Percentiles rank a stretch among this genome's conserved stretches.
Evolutionary conservation across 164 flowering plant species (phyloP).

Genomic region (Paratinospora sagittata): DNA sequence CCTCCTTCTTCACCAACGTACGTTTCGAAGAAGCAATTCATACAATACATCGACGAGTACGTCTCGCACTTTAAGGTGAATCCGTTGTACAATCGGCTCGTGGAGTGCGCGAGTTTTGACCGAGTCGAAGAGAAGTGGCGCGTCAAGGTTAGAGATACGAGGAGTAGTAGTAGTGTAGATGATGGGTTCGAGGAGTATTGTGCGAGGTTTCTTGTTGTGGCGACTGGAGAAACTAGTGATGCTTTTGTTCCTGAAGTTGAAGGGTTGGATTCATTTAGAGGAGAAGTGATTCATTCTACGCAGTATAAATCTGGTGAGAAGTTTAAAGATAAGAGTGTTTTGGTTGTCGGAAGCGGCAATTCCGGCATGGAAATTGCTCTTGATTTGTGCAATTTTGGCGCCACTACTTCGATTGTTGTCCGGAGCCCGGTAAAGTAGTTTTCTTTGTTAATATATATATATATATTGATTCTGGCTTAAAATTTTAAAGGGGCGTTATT

Average conservation of each 20-base stretch:
- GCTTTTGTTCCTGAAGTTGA: conserved; percentile 24
- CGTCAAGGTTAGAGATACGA: conserved; percentile 20
- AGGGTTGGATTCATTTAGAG: conserved; percentile 26
- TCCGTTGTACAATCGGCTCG: conserved; percentile 34
- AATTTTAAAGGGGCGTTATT: too few relatives aligned
- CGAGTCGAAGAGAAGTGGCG: conserved; percentile 29
- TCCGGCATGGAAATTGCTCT: conserved; percentile 68
- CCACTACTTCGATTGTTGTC: conserved; percentile 42
- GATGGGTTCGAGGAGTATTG: conserved; percentile 21
- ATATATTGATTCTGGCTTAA: too few relatives aligned
- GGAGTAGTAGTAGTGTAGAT: too few relatives aligned
- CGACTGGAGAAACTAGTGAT: conserved; percentile 39
- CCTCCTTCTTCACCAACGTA: conserved; percentile 32
- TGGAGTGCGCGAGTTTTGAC: conserved; percentile 38
- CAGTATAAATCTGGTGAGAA: conserved; percentile 35
- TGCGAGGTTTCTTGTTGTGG: conserved; percentile 38
- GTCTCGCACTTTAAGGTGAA: conserved; percentile 36
- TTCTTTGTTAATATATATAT: too few relatives aligned
- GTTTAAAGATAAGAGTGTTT: conserved; percentile 31
- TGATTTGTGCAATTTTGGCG: conserved; percentile 42
- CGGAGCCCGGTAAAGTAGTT: conserved; percentile 42
- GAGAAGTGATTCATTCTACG: conserved; percentile 35
- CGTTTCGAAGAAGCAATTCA: conserved; percentile 28
- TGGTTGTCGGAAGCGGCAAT: conserved; percentile 68
- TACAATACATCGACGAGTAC: conserved; percentile 48